Percentiles rank a stretch among this genome's conserved stretches.
phyloP scores from a whole-genome alignment of 805 yeast species.

The Pichia occidentalis region DNA sequence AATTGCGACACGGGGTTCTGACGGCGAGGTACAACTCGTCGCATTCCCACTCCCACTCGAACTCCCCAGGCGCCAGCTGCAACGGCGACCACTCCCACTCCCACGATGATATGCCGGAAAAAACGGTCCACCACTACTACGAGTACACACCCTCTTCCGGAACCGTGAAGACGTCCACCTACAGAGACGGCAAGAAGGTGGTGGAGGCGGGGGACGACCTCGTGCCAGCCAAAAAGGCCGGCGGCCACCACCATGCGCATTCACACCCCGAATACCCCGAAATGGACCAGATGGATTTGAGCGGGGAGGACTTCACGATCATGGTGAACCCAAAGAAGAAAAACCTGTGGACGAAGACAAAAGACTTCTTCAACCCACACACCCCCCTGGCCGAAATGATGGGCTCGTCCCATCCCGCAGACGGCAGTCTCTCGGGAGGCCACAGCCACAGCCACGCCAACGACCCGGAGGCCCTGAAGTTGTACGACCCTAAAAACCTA shows the following conservation, averaged over 20 bases:
- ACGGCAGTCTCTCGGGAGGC: conserved; percentile 17
- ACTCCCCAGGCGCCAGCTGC: not conserved
- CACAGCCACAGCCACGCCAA: conserved; percentile 34
- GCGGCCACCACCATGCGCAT: conserved; percentile 25
- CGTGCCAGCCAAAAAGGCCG: conserved; percentile 2
- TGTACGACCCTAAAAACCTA: conserved; percentile 38
- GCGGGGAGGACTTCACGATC: conserved; percentile 25
- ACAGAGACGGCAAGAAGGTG: conserved; percentile 11
- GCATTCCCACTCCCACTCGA: conserved; percentile 9
- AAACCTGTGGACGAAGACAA: conserved; percentile 24
- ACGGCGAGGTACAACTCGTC: conserved; percentile 1
- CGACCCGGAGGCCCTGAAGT: conserved; percentile 39
- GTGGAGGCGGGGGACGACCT: conserved; percentile 3
- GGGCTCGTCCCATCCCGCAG: conserved; percentile 10
- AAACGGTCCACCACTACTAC: conserved; percentile 17
- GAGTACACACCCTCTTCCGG: conserved; percentile 10
- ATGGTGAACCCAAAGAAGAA: conserved; percentile 20
- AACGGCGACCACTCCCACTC: not conserved
- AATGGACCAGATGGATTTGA: conserved; percentile 23
- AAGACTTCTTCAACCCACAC: conserved; percentile 32
- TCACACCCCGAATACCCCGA: conserved; percentile 28
- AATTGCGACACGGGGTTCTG: not conserved
- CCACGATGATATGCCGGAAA: conserved; percentile 1
- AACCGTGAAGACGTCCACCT: conserved; percentile 7
- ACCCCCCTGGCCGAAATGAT: conserved; percentile 27